phyloP scores from a whole-genome alignment of 106 monocot species.

The Apostasia ramifera region DNA sequence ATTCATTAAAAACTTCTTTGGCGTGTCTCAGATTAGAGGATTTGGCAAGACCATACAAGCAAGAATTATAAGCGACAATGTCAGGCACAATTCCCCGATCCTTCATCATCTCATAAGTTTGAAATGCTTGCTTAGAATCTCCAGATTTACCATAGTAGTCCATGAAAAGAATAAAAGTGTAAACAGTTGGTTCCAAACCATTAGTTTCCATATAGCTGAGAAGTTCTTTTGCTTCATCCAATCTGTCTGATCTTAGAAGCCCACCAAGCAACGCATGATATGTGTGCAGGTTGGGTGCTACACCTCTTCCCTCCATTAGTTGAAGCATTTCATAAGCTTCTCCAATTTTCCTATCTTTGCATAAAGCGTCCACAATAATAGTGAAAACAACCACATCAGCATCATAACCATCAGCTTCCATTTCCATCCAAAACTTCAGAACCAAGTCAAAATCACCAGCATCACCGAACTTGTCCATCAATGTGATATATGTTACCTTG shows the following conservation, averaged over 20 bases:
- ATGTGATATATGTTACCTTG: constrained; percentile 67
- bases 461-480: constrained; percentile 79
- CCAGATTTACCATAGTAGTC: constrained; percentile 79
- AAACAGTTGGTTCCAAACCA: constrained; percentile 47
- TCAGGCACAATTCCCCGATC: constrained; percentile 64
- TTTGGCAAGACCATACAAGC: constrained; percentile 64
- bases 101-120: constrained; percentile 71
- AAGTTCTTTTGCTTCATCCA: constrained; percentile 49
- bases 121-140: constrained; percentile 43
- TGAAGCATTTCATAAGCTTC: constrained; percentile 61
- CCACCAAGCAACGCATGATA: constrained; percentile 64
- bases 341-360: constrained; percentile 60
- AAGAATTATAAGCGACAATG: constrained; percentile 80
- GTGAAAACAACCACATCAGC: constrained; percentile 81
- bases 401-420: constrained; percentile 74
- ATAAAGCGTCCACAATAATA: constrained; percentile 52
- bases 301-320: constrained; percentile 46
- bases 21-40: constrained; percentile 54
- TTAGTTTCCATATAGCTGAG: constrained; percentile 41
- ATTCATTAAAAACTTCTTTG: constrained; percentile 55
- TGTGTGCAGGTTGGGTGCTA: constrained; percentile 67
- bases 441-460: constrained; percentile 57
- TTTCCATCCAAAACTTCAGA: constrained; percentile 55
- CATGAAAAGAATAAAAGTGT: constrained; percentile 78
- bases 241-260: constrained; percentile 47